A percentile compares a stretch with the other conserved stretches of the same genome.
Conservation (phyloP, 2,329 filamentous ascomycete genomes). For the Talaromyces sp. region DNA sequence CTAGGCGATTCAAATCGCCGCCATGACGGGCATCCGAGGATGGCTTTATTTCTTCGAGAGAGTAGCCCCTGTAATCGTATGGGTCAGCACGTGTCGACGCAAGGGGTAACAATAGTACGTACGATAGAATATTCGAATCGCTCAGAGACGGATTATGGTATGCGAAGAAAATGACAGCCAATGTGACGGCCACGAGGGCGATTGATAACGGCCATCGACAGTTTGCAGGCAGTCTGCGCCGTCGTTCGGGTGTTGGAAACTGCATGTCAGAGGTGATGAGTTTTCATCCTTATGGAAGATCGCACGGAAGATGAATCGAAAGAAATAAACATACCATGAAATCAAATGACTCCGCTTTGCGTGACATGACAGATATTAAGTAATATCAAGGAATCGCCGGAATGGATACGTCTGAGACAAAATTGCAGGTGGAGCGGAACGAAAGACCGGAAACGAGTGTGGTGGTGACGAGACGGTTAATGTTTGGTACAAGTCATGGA, state of each 20-base stretch:
- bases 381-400: neutral
- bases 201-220: slow-evolving; percentile 15
- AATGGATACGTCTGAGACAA: neutral
- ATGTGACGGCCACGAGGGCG: slow-evolving; percentile 1
- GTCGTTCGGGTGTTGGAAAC: slow-evolving; percentile 15
- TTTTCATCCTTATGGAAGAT: neutral
- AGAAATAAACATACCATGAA: slow-evolving; percentile 6
- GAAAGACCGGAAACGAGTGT: slow-evolving; percentile 4
- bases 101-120: slow-evolving; percentile 4
- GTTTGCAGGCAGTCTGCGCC: slow-evolving; percentile 13
- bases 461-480: neutral
- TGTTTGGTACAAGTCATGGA: neutral
- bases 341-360: slow-evolving; percentile 13
- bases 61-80: slow-evolving; percentile 3
- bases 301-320: neutral
- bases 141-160: slow-evolving; percentile 11
- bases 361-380: slow-evolving; percentile 7
- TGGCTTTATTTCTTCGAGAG: slow-evolving; percentile 12
- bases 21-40: neutral
- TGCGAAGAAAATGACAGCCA: slow-evolving; percentile 12
- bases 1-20: slow-evolving; percentile 9
- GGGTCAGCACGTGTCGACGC: slow-evolving; percentile 4
- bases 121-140: slow-evolving; percentile 13
- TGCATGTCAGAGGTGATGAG: neutral
- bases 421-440: neutral